phyloP scores from a whole-genome alignment of 192 early-diverging fungal genomes.

The Rhizoclosmatium globosum region DNA sequence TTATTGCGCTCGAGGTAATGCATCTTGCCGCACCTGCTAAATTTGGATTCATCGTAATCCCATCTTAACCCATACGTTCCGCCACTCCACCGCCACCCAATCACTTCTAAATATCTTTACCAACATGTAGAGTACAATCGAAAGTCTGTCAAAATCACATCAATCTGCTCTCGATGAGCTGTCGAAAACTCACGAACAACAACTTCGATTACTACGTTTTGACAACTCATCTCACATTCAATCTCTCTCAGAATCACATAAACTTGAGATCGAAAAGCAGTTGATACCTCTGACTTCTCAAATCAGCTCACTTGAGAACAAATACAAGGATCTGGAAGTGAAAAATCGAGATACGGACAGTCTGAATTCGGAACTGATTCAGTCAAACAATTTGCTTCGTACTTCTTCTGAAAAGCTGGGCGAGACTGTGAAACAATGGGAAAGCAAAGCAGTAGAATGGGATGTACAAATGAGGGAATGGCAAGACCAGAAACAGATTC shows the following conservation, averaged over 20 bases:
- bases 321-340: no score
- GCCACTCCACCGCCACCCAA: not conserved
- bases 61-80: not conserved
- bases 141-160: not conserved
- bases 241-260: no score
- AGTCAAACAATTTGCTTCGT: not conserved
- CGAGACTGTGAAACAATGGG: no score
- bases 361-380: not conserved
- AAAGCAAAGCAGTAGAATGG: no score
- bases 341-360: no score
- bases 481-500: not conserved
- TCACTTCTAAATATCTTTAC: not conserved
- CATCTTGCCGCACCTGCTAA: not conserved
- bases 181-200: not conserved
- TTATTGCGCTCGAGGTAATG: not conserved
- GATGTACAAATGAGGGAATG: not conserved
- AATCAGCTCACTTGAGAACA: no score
- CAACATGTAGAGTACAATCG: not conserved
- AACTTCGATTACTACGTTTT: not conserved
- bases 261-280: no score
- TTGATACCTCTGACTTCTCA: no score
- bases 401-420: no score
- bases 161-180: not conserved
- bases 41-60: not conserved
- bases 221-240: no score